Evolutionary conservation across 164 flowering plant genomes (phyloP).

Genomic region (Magnolia officinalis): DNA sequence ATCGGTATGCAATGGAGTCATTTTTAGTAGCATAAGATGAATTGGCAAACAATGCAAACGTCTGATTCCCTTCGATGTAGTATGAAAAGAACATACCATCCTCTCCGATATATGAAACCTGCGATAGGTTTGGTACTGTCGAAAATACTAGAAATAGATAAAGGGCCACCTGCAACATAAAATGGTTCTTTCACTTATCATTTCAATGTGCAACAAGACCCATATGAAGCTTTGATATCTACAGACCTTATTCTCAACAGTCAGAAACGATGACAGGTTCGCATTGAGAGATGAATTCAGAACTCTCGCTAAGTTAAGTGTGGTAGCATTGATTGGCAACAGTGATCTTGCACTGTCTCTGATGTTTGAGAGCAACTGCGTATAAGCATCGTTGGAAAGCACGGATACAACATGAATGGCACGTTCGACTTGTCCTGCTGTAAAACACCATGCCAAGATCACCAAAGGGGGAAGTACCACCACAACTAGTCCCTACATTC

Average conservation of each 20-base stretch:
- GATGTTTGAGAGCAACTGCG: conserved; percentile 19
- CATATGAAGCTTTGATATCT: not conserved
- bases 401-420: conserved; percentile 1
- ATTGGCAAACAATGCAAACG: conserved; percentile 28
- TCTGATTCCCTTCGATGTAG: conserved; percentile 27
- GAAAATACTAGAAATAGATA: conserved; percentile 35
- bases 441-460: conserved; percentile 20
- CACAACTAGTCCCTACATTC: conserved; percentile 30
- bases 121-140: conserved; percentile 30
- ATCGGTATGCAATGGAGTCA: conserved; percentile 7
- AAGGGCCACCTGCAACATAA: conserved; percentile 46
- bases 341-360: conserved; percentile 19
- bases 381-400: conserved; percentile 1
- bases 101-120: conserved; percentile 46
- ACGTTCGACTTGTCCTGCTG: conserved; percentile 11
- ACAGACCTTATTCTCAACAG: conserved; percentile 27
- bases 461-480: conserved; percentile 27
- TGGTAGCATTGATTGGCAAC: conserved; percentile 19
- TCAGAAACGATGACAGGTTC: conserved; percentile 15
- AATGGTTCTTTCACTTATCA: not conserved
- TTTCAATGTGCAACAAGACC: not conserved
- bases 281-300: conserved; percentile 23
- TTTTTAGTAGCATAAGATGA: not conserved
- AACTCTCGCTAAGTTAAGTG: conserved; percentile 26
- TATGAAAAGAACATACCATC: conserved; percentile 52